Conservation (phyloP, 768 basidiomycete genomes). For the Boletus subcaerulescens region DNA sequence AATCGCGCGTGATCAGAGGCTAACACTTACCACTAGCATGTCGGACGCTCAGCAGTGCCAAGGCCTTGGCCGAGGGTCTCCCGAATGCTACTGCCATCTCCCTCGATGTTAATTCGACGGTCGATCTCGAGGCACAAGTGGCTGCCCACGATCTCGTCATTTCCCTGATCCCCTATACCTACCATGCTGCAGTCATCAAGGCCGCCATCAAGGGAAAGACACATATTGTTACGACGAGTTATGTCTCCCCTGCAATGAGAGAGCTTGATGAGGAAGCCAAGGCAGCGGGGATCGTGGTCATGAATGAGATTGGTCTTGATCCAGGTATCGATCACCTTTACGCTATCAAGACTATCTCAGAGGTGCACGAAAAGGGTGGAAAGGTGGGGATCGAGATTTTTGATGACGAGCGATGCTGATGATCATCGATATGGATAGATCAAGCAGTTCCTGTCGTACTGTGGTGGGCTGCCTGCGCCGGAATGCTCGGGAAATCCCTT, state of each 20-base stretch:
- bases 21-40: constrained; percentile 55
- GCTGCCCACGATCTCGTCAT: constrained; percentile 91
- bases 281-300: constrained; percentile 86
- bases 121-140: constrained; percentile 75
- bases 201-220: constrained; percentile 81
- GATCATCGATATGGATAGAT: constrained; percentile 44
- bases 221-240: constrained; percentile 94
- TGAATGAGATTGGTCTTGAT: constrained; percentile 98
- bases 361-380: constrained; percentile 92
- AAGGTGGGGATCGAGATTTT: constrained; percentile 53
- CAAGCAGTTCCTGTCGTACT: constrained; percentile 91
- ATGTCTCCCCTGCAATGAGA: constrained; percentile 88
- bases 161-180: constrained; percentile 93
- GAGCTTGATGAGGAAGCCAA: constrained; percentile 79
- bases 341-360: constrained; percentile 89
- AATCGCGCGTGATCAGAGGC: neutral
- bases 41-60: constrained; percentile 77
- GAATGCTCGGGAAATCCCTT: constrained; percentile 91
- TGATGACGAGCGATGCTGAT: neutral
- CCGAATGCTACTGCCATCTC: constrained; percentile 70
- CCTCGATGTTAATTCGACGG: constrained; percentile 72
- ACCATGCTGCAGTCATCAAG: constrained; percentile 87
- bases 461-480: constrained; percentile 93
- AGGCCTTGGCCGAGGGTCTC: constrained; percentile 65
- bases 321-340: constrained; percentile 94